These are phyloP conservation scores for Thelonectria discophora DNA, from an alignment of 2,329 filamentous ascomycete genomes.

Conservation along the genomic window DNA sequence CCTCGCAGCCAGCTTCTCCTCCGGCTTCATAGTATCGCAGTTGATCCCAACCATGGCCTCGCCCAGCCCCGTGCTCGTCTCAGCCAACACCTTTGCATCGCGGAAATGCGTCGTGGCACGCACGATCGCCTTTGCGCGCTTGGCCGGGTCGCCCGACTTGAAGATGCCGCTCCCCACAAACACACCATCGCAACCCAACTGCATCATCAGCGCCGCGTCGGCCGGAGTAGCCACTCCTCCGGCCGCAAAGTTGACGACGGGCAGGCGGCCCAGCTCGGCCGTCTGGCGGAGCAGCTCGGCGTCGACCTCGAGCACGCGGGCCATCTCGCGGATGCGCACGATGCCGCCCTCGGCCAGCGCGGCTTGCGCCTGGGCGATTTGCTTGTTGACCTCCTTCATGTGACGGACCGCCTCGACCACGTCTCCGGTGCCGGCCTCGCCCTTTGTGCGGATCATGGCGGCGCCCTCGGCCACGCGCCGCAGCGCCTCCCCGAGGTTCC, in stretches of 20 bases:
- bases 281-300: slow-evolving; percentile 85
- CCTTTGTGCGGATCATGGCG: slow-evolving; percentile 99
- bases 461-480: slow-evolving; percentile 91
- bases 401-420: slow-evolving; percentile 96
- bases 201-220: slow-evolving; percentile 97
- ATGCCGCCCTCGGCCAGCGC: slow-evolving; percentile 69
- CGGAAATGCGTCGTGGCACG: slow-evolving; percentile 91
- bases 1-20: slow-evolving; percentile 83
- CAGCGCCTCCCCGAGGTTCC: slow-evolving; percentile 92
- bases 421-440: slow-evolving; percentile 96
- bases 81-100: slow-evolving; percentile 84
- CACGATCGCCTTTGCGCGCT: slow-evolving; percentile 93
- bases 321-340: slow-evolving; percentile 71
- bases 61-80: slow-evolving; percentile 88
- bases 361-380: slow-evolving; percentile 82
- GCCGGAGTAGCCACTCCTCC: slow-evolving; percentile 99
- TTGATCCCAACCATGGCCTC: slow-evolving; percentile 99
- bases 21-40: slow-evolving; percentile 77
- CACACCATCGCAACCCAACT: slow-evolving; percentile 96
- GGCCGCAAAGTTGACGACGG: slow-evolving; percentile 97
- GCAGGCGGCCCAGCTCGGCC: slow-evolving; percentile 84
- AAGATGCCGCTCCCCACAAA: slow-evolving; percentile 98
- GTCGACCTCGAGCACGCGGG: slow-evolving; percentile 82
- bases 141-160: slow-evolving; percentile 90
- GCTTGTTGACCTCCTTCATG: slow-evolving; percentile 87